Base-by-base conservation (phyloP, 257 asterid species). In the Petrea volubilis region DNA sequence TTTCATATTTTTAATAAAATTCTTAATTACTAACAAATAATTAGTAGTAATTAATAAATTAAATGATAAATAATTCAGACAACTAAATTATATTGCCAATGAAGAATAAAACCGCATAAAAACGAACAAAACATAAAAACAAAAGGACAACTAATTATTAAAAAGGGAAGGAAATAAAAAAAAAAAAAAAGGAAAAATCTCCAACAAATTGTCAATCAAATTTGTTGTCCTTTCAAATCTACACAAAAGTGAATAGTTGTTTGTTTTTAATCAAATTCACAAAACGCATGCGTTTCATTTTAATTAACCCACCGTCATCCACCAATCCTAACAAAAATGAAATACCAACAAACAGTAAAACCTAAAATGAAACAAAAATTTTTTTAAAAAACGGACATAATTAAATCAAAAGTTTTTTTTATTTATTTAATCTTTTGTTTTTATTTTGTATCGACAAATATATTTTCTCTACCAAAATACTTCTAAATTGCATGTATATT, bases 241-340 rank as follows among this genome's bases (percentile, higher is more conserved):
- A 27, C 34, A 15, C 43, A 71, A 52, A 53, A 61, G 64, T 53
- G 64, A 50, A 24, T 25, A 25, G 25, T 61, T 61, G 63, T 61
- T 71, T 71, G 50, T 50, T 67, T 44, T 49, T 36, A 50, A 49
- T 34, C 52, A 38, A 61, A 31, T 34, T 18, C 4, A 17, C 21
- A n/a, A 70, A 20, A 11, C 25, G 38, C 60, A 70, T 70, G 44
- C 29, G 33, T 58, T 44, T 31, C 5, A n/a, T 58, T 38, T 29
- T 28, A 58, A 44, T 44, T 59, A 58, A 59, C 61, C 59, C 74
- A 70, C 74, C 66, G 59, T 43, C 65, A 55, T 2, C 25, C 55
- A 3, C 49, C 33, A 25, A 74, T 44, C 5, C 0, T 2, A 25
- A 55, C 55, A 70, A 65, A 70, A 33, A 65, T 51, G 63, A 58